Evolutionary conservation across 768 basidiomycete species (phyloP), one percentile per base, ranked within the genome.

Genomic region (Naganishia kalamii): DNA sequence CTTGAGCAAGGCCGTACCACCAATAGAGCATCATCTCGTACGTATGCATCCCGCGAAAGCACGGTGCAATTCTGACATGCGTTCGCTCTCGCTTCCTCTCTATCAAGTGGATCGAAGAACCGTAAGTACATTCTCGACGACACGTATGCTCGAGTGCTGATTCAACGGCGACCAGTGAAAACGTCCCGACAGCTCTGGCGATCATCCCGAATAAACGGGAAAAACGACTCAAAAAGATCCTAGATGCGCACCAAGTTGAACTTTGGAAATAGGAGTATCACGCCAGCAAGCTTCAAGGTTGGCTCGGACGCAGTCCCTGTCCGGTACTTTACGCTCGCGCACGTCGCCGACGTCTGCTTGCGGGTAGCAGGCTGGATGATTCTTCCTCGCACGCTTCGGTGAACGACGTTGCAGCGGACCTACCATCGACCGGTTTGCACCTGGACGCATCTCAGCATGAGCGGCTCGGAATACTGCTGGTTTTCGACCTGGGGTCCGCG

Each of bases 91-190:
- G 23, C 27, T 33, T 19, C 30, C 2, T n/a, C 10, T 12, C 7
- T 27, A n/a, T 47, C n/a, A 44, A 70, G 70, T 78, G 77, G 77
- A 71, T 74, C 30, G 77, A 78, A 66, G 72, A 76, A 48, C 77
- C 77, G 75, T 77, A 37, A 69, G 74, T 70, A 5, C 35, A n/a
- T 11, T 11, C 21, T n/a, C 4, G 11, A 10, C 27, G 4, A 21
- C 44, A 33, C 47, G 4, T 19, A 41, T 17, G 50, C 41, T n/a
- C 11, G n/a, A 19, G 13, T 44, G 32, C 43, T 41, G 35, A 63
- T 44, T 62, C 33, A 60, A 32, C 23, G 23, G n/a, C 37, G 8
- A 7, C 10, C 60, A 77, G 75, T 7, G 77, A 78, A 49, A 71
- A 74, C 61, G 67, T 64, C 29, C 75, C 78, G 0, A 79, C 78